Conservation (phyloP, 768 basidiomycete species). For the Suillus bovinus region DNA sequence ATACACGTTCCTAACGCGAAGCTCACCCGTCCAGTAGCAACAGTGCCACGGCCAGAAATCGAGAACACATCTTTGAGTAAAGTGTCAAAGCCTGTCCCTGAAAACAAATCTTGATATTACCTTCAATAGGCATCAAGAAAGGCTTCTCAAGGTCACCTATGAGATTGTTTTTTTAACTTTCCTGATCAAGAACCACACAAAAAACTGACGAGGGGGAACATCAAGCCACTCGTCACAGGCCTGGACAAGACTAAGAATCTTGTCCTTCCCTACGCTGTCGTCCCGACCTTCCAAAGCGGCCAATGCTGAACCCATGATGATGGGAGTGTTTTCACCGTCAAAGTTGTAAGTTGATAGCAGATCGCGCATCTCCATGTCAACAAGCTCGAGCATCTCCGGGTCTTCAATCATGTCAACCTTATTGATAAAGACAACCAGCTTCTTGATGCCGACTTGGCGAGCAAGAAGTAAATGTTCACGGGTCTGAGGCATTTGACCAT, state of each 20-base stretch:
- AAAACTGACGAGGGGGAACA: constrained; percentile 76
- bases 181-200: constrained; percentile 4
- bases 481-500: constrained; percentile 99
- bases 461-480: constrained; percentile 97
- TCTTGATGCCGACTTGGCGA: constrained; percentile 97
- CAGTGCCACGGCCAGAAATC: constrained; percentile 97
- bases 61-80: constrained; percentile 82
- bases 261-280: constrained; percentile 73
- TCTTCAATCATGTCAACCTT: constrained; percentile 97
- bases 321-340: constrained; percentile 98
- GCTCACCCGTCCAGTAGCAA: constrained; percentile 88
- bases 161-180: not conserved
- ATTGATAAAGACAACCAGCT: constrained; percentile 99
- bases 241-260: constrained; percentile 79
- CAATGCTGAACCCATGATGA: constrained; percentile 95
- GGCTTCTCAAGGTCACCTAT: constrained; percentile 95
- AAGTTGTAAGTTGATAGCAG: constrained; percentile 89
- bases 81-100: not conserved
- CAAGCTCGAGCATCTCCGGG: constrained; percentile 97
- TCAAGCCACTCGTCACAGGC: constrained; percentile 96
- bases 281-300: constrained; percentile 90
- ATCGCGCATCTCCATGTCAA: constrained; percentile 99
- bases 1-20: not conserved
- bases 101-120: constrained; percentile 31
- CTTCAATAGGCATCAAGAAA: constrained; percentile 94